phyloP scores from a whole-genome alignment of 805 yeast species.

The Wickerhamiella brachini region DNA sequence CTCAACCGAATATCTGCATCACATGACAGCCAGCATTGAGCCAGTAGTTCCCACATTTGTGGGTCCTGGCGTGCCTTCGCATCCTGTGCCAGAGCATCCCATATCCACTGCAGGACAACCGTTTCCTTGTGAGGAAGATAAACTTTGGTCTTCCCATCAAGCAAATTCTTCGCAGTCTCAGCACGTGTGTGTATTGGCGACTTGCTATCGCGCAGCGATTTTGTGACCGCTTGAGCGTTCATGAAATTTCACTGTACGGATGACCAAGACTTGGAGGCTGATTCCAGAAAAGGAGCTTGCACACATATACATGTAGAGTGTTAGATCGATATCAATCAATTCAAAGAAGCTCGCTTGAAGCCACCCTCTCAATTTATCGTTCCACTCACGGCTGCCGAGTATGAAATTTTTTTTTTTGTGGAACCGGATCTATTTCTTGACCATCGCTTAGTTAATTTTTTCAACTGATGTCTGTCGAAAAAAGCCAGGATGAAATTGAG shows the following conservation, averaged over 20 bases:
- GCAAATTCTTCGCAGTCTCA: constrained; percentile 14
- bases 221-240: constrained; percentile 22
- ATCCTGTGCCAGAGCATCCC: constrained; percentile 19
- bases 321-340: too few relatives aligned
- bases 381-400: not conserved
- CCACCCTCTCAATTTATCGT: too few relatives aligned
- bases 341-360: too few relatives aligned
- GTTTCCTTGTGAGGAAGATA: constrained; percentile 22
- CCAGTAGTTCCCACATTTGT: constrained; percentile 14
- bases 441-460: constrained; percentile 7
- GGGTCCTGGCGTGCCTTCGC: constrained; percentile 7
- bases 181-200: constrained; percentile 14
- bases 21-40: constrained; percentile 6
- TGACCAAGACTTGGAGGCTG: not conserved
- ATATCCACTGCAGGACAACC: constrained; percentile 26
- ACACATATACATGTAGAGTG: too few relatives aligned
- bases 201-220: constrained; percentile 19
- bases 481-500: constrained; percentile 69
- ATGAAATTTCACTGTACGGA: not conserved
- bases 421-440: not conserved
- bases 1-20: constrained; percentile 5
- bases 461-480: constrained; percentile 33
- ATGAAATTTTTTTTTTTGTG: too few relatives aligned
- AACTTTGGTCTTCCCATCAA: constrained; percentile 11
- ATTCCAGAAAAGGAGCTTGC: too few relatives aligned